These are phyloP conservation scores for Veloporphyrellus conicus DNA, from an alignment of 1,284 basidiomycete genomes.

Conservation along the genomic window DNA sequence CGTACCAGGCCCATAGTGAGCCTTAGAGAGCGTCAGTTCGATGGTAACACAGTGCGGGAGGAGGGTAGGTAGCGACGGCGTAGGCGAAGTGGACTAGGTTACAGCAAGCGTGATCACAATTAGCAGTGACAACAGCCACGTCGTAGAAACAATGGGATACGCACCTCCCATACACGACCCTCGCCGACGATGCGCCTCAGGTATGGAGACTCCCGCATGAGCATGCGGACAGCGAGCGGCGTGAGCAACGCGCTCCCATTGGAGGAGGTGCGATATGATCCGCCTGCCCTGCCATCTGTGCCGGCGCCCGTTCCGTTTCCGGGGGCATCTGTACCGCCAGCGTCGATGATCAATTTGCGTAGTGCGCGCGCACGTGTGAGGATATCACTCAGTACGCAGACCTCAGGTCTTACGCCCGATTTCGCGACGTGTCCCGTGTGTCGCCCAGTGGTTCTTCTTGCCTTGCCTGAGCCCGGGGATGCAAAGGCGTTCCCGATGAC, in stretches of 20 bases:
- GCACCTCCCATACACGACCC: slow-evolving; percentile 56
- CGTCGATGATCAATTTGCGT: slow-evolving; percentile 20
- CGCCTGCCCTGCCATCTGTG: neutral
- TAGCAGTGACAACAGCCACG: neutral
- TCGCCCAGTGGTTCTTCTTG: neutral
- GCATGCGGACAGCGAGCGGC: slow-evolving; percentile 15
- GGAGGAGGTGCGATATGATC: neutral
- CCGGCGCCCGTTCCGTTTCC: neutral
- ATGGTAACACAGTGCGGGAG: slow-evolving; percentile 11
- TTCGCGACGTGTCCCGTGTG: neutral
- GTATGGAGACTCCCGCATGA: slow-evolving; percentile 23
- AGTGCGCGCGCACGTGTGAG: slow-evolving; percentile 16
- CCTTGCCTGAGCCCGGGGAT: neutral
- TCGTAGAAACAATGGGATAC: slow-evolving; percentile 1
- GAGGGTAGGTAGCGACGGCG: slow-evolving; percentile 6
- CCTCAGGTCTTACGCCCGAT: slow-evolving; percentile 11
- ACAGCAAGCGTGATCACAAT: neutral
- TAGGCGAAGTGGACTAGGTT: slow-evolving; percentile 17
- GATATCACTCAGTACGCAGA: slow-evolving; percentile 10
- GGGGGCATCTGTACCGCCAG: neutral
- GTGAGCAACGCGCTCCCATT: slow-evolving; percentile 13
- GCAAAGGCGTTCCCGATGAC: slow-evolving; percentile 18
- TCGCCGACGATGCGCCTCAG: slow-evolving; percentile 47
- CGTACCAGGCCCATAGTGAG: slow-evolving; percentile 11
- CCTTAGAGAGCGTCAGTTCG: slow-evolving; percentile 15